Conservation (phyloP, 1,284 basidiomycete genomes). For the Neotropicomus parvogracilis region DNA sequence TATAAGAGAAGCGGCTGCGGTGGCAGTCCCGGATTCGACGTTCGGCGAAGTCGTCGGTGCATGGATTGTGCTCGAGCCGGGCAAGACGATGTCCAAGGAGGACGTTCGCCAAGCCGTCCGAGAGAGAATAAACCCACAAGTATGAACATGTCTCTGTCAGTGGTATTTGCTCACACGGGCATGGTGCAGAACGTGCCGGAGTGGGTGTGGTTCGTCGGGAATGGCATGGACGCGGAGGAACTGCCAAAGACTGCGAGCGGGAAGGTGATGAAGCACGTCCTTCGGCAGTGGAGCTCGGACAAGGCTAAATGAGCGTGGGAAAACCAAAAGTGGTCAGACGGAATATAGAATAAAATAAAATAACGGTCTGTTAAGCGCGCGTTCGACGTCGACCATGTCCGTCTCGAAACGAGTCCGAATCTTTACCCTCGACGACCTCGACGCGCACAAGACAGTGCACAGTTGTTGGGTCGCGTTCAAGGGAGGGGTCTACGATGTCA, state of each 20-base stretch:
- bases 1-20: constrained; percentile 71
- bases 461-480: constrained; percentile 76
- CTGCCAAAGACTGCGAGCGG: constrained; percentile 86
- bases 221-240: constrained; percentile 55
- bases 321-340: constrained; percentile 16
- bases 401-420: constrained; percentile 69
- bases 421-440: constrained; percentile 69
- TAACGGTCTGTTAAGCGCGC: background rate
- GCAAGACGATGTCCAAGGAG: constrained; percentile 43
- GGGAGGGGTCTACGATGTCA: constrained; percentile 80
- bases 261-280: constrained; percentile 81
- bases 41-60: constrained; percentile 79
- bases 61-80: constrained; percentile 60
- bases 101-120: constrained; percentile 53
- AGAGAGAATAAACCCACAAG: constrained; percentile 72
- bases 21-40: constrained; percentile 67
- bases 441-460: constrained; percentile 47
- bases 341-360: background rate
- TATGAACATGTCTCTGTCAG: constrained; percentile 27
- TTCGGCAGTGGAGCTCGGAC: constrained; percentile 39
- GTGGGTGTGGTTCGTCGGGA: constrained; percentile 81
- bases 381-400: constrained; percentile 24
- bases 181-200: constrained; percentile 61
- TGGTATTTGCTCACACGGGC: constrained; percentile 3
- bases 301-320: constrained; percentile 19